Evolutionary conservation across 1,284 basidiomycete species (phyloP), one percentile per base, ranked within the genome.

Genomic region (Meira miltonrushii): DNA sequence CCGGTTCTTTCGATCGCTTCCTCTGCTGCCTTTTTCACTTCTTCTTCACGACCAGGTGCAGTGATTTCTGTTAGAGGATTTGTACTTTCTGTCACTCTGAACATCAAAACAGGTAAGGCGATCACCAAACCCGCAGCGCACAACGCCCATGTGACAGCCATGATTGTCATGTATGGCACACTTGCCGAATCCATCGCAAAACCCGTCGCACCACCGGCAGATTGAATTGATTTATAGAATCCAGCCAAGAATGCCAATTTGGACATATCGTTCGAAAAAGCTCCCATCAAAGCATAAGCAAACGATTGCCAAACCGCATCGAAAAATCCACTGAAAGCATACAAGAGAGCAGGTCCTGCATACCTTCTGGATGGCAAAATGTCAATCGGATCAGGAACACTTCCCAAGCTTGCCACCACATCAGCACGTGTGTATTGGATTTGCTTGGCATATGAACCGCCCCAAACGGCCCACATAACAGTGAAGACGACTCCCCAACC

Each of bases 381-480:
- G 57, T 74, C 71, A 57, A 70, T 55, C 39, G 63, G 43, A 21
- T 51, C 65, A 6, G 53, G 60, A 33, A 57, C 21, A 19, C 51
- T 54, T 55, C 57, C 54, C 50, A 57, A 40, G 19, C 48, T 9
- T 21, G 39, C 40, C 25, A 9, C 46, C 11, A 58, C 39, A 28
- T 53, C 39, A 25, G 44, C 62, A 23, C 74, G 67, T 10, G 62
- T 70, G 53, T 70, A 75, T 25, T 57, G 61, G 47, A 47, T 62
- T 54, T 75, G 73, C 12, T 68, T 62, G 13, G 61, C 50, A 60
- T 71, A 75, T 15, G 61, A 66, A 19, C 68, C 71, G 10, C 72
- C 74, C 69, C 70, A 77, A 25, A 74, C 68, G 10, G 65, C 62
- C 62, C 67, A 72, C 55, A 69, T 60, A 54, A 77, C 39, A 43